Conservation (phyloP, 148 eudicot species). For the Pouteria glomerata region DNA sequence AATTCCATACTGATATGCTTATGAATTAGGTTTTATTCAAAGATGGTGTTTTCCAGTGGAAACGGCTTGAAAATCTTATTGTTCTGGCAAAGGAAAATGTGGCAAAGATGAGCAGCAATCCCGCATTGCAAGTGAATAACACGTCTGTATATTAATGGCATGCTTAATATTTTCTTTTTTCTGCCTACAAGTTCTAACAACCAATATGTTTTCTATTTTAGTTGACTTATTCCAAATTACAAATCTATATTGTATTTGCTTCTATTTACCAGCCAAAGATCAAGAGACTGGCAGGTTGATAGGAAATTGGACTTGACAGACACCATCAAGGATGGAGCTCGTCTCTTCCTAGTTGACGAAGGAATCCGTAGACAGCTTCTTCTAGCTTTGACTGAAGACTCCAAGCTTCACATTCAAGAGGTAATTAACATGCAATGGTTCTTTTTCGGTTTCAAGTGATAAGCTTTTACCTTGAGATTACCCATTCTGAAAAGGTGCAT, state of each 20-base stretch:
- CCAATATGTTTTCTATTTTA: neutral
- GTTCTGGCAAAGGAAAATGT: constrained; percentile 91
- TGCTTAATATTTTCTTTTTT: neutral
- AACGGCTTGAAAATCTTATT: constrained; percentile 88
- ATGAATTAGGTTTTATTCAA: constrained; percentile 78
- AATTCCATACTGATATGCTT: constrained; percentile 1
- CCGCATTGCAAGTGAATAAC: constrained; percentile 63
- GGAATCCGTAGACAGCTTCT: constrained; percentile 87
- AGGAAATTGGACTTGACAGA: constrained; percentile 83
- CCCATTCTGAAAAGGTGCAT: neutral
- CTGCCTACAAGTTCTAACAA: neutral
- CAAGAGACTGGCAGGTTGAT: constrained; percentile 35
- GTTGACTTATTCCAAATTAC: neutral
- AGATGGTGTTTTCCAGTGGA: constrained; percentile 95
- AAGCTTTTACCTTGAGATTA: neutral
- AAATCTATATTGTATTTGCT: neutral
- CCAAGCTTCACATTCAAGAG: constrained; percentile 95
- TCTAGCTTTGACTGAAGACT: constrained; percentile 97
- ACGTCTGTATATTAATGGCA: constrained; percentile 29
- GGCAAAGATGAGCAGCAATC: constrained; percentile 82
- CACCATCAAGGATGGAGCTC: constrained; percentile 94
- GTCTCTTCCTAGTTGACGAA: constrained; percentile 74
- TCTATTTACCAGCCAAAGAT: constrained; percentile 33
- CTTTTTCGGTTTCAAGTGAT: neutral
- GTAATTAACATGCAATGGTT: constrained; percentile 21